Percentiles rank a stretch among this genome's conserved stretches.
These are phyloP conservation scores for Protea cynaroides DNA, from an alignment of 164 flowering plant species.

Conservation along the genomic window DNA sequence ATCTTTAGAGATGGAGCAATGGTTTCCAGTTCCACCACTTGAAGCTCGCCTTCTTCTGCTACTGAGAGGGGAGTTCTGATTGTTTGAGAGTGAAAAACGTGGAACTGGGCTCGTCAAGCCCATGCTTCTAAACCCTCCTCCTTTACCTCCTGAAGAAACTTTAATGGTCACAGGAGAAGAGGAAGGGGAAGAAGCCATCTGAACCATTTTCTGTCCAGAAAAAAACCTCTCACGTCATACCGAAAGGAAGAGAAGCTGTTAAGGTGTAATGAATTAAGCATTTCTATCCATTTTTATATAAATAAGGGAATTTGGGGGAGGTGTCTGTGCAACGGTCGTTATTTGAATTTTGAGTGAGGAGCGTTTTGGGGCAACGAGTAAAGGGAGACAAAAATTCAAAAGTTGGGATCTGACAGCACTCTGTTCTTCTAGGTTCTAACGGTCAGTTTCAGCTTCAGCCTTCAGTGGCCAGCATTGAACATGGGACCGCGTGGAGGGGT, in stretches of 20 bases:
- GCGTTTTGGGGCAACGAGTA: too few relatives aligned
- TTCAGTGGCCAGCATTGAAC: too few relatives aligned
- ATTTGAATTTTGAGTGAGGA: not conserved
- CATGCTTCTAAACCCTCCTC: slow-evolving; percentile 31
- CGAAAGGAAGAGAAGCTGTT: not conserved
- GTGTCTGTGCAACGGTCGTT: slow-evolving; percentile 10
- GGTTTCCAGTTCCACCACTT: slow-evolving; percentile 26
- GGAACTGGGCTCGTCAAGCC: slow-evolving; percentile 62
- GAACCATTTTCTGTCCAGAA: slow-evolving; percentile 37
- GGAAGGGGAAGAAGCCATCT: slow-evolving; percentile 39
- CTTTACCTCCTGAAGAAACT: slow-evolving; percentile 52
- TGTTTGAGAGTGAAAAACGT: slow-evolving; percentile 16
- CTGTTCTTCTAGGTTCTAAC: too few relatives aligned
- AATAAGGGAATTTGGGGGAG: not conserved
- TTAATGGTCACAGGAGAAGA: slow-evolving; percentile 82
- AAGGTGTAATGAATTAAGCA: slow-evolving; percentile 3
- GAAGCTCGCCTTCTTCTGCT: slow-evolving; percentile 17
- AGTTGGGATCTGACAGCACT: too few relatives aligned
- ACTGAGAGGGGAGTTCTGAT: slow-evolving; percentile 46
- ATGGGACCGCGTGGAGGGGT: too few relatives aligned
- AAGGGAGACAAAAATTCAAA: too few relatives aligned
- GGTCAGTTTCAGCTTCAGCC: too few relatives aligned
- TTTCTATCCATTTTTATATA: too few relatives aligned
- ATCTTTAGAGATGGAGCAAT: slow-evolving; percentile 35
- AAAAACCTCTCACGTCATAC: not conserved